Percentiles rank a stretch among this genome's conserved stretches.
Conservation (phyloP, 768 basidiomycete species). For the Amanita jacksonii region DNA sequence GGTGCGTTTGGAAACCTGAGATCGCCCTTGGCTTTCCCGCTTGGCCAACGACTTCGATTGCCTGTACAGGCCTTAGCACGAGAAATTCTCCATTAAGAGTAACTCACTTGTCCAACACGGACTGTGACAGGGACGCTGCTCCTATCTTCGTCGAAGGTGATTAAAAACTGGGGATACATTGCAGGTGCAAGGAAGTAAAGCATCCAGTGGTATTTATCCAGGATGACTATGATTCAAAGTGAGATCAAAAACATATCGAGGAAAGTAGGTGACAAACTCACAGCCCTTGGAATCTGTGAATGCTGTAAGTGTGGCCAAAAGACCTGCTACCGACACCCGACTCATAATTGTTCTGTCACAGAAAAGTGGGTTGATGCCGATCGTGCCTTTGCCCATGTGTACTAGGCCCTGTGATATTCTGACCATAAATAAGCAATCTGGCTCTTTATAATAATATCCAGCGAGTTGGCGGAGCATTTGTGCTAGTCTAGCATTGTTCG, state of each 20-base stretch:
- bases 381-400: conserved; percentile 99
- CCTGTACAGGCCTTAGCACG: conserved; percentile 35
- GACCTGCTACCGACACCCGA: conserved; percentile 79
- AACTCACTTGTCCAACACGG: conserved; percentile 78
- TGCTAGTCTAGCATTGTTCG: conserved; percentile 95
- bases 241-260: neutral
- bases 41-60: conserved; percentile 95
- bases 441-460: conserved; percentile 97
- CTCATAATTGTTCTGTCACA: conserved; percentile 86
- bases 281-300: conserved; percentile 93
- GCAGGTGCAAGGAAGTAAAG: conserved; percentile 90
- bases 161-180: conserved; percentile 98
- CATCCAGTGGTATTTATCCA: conserved; percentile 99
- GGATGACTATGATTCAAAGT: conserved; percentile 51
- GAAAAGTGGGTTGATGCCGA: conserved; percentile 96
- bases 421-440: conserved; percentile 94
- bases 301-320: conserved; percentile 79
- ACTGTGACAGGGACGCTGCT: conserved; percentile 83
- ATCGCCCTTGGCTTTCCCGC: conserved; percentile 96
- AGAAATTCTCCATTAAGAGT: neutral
- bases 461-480: conserved; percentile 97
- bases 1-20: conserved; percentile 97
- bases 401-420: conserved; percentile 92
- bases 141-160: conserved; percentile 90
- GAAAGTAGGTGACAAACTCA: conserved; percentile 34